A percentile compares a stretch with the other conserved stretches of the same genome.
Evolutionary conservation across 139 green algal genomes (phyloP).

Genomic region (Eudorina sp.): DNA sequence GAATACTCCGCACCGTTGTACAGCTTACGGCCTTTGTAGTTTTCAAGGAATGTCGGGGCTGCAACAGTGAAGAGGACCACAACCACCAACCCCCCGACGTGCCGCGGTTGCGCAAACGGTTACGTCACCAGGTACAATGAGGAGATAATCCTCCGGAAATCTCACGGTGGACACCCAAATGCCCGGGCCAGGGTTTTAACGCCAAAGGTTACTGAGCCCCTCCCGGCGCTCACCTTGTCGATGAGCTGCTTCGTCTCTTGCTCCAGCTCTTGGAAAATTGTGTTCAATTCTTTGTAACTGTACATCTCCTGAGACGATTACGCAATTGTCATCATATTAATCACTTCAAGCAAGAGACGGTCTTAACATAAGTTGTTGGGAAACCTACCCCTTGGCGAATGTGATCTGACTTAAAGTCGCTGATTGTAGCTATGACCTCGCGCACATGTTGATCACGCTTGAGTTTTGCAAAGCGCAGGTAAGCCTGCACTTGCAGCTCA

Average conservation of each 20-base stretch:
- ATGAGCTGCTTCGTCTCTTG: slow-evolving; percentile 42
- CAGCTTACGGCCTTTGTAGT: no score
- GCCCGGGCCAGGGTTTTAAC: no score
- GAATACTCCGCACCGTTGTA: no score
- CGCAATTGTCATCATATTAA: no score
- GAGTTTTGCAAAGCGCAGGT: slow-evolving; percentile 71
- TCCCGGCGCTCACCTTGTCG: slow-evolving; percentile 67
- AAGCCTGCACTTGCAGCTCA: slow-evolving; percentile 63
- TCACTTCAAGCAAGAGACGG: background rate
- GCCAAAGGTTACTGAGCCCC: no score
- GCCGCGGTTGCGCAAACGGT: no score
- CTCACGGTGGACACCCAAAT: no score
- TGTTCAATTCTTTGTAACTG: slow-evolving; percentile 56
- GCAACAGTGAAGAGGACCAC: no score
- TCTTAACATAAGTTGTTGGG: background rate
- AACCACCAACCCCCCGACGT: no score
- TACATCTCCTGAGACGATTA: slow-evolving; percentile 73
- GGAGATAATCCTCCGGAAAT: no score
- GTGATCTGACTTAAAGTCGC: slow-evolving; percentile 58
- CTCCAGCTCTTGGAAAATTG: slow-evolving; percentile 50
- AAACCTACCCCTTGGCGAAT: slow-evolving; percentile 48
- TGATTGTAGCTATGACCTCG: slow-evolving; percentile 49
- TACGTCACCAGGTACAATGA: no score
- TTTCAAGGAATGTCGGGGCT: no score
- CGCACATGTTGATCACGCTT: slow-evolving; percentile 69